phyloP scores from a whole-genome alignment of 2,329 filamentous ascomycete species.

The Beauveria bassiana region DNA sequence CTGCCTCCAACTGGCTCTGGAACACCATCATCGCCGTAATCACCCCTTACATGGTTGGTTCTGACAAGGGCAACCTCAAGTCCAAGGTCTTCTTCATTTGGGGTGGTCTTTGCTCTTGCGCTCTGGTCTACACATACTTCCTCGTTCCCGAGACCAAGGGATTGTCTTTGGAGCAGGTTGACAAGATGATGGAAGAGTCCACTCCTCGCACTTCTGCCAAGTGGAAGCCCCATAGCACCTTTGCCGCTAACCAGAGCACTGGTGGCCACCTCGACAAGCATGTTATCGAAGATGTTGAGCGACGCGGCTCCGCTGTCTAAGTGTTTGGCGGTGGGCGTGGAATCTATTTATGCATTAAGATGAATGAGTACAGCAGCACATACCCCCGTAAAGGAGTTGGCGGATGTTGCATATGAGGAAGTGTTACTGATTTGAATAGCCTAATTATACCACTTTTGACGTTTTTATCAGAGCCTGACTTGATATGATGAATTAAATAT shows the following conservation, averaged over 20 bases:
- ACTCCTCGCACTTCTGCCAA: constrained; percentile 67
- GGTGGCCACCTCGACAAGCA: constrained; percentile 25
- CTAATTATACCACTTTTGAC: background rate
- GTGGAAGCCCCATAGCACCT: constrained; percentile 68
- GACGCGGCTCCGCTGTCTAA: constrained; percentile 26
- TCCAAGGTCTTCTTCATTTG: constrained; percentile 70
- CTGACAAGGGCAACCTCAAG: constrained; percentile 55
- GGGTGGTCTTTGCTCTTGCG: constrained; percentile 56
- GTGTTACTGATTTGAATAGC: background rate
- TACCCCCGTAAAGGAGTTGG: constrained; percentile 1
- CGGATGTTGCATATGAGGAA: background rate
- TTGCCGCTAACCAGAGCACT: constrained; percentile 44
- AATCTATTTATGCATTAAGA: constrained; percentile 2
- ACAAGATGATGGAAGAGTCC: constrained; percentile 84
- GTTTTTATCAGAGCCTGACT: background rate
- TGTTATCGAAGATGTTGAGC: constrained; percentile 22
- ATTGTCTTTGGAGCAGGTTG: constrained; percentile 69
- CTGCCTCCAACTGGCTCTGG: constrained; percentile 88
- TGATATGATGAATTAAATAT: background rate
- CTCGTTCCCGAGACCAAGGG: constrained; percentile 69
- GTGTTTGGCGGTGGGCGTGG: background rate
- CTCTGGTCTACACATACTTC: constrained; percentile 63
- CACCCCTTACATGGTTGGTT: constrained; percentile 63
- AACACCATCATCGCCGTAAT: constrained; percentile 67
- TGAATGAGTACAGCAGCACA: constrained; percentile 6